A percentile compares a stretch with the other conserved stretches of the same genome.
These are phyloP conservation scores for Cicer pinnatifidum DNA, from an alignment of 306 rosid genomes.

Conservation along the genomic window DNA sequence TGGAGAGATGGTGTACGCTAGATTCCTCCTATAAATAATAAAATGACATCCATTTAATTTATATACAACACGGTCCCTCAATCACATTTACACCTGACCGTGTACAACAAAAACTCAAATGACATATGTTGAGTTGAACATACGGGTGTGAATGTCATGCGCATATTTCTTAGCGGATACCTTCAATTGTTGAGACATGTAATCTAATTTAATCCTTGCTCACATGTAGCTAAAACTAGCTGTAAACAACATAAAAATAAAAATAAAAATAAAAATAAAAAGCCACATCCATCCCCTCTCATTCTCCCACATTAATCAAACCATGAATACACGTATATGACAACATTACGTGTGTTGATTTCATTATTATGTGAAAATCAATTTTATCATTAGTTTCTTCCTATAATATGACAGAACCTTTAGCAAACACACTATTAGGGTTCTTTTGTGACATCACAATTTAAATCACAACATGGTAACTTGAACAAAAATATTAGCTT, in stretches of 20 bases:
- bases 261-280: too few species aligned
- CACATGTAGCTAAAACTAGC: not conserved
- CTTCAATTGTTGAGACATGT: not conserved
- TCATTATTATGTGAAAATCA: not conserved
- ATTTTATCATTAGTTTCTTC: conserved; percentile 7
- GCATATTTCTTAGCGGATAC: not conserved
- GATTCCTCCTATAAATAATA: too few species aligned
- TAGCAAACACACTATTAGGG: not conserved
- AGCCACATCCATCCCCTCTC: not conserved
- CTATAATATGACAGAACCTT: not conserved
- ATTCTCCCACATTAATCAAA: conserved; percentile 15
- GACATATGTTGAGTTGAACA: not conserved
- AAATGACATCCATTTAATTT: too few species aligned
- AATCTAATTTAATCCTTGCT: not conserved
- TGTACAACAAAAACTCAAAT: too few species aligned
- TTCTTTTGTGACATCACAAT: not conserved
- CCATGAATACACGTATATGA: conserved; percentile 2
- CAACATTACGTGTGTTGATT: not conserved
- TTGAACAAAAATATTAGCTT: conserved; percentile 2
- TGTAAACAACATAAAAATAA: not conserved
- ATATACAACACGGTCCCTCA: too few species aligned
- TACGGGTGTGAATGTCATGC: not conserved
- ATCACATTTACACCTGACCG: too few species aligned
- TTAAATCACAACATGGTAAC: not conserved
- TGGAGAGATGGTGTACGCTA: too few species aligned